These are phyloP conservation scores for Celoporthe dispersa DNA, from an alignment of 2,329 filamentous ascomycete genomes.

Conservation along the genomic window DNA sequence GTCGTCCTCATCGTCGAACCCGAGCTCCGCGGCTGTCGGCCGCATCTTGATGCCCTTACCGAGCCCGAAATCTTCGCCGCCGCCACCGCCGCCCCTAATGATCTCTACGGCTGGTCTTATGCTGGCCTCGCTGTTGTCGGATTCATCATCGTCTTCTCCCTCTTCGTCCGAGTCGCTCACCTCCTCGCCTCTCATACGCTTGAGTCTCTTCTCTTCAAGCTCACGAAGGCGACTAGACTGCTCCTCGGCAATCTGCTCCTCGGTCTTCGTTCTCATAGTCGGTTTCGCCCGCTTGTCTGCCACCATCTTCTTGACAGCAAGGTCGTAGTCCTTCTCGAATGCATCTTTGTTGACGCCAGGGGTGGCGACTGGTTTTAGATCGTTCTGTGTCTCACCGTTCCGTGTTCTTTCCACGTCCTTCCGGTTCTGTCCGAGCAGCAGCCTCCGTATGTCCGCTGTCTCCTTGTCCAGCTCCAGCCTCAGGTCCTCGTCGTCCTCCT, in stretches of 20 bases:
- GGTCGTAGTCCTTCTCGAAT: constrained; percentile 86
- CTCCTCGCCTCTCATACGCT: constrained; percentile 86
- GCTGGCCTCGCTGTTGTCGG: constrained; percentile 38
- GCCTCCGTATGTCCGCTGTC: constrained; percentile 73
- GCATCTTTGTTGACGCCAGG: constrained; percentile 66
- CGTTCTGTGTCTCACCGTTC: constrained; percentile 35
- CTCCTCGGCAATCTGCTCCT: constrained; percentile 80
- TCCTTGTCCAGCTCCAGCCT: constrained; percentile 84
- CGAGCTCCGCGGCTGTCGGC: constrained; percentile 64
- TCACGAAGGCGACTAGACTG: constrained; percentile 77
- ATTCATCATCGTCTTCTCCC: constrained; percentile 44
- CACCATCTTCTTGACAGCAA: constrained; percentile 78
- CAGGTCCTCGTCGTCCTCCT: constrained; percentile 91
- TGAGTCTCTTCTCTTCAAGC: constrained; percentile 80
- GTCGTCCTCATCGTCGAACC: constrained; percentile 91
- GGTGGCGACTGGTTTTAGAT: constrained; percentile 23
- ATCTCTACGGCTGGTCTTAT: constrained; percentile 39
- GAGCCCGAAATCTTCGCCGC: constrained; percentile 63
- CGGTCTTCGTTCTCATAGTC: constrained; percentile 86
- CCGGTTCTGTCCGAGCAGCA: constrained; percentile 62
- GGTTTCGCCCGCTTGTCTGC: constrained; percentile 85
- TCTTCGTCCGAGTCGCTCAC: constrained; percentile 64
- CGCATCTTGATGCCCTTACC: constrained; percentile 62
- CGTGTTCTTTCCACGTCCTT: constrained; percentile 32
- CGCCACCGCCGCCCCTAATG: constrained; percentile 43